A percentile compares a stretch with the other conserved stretches of the same genome.
phyloP scores from a whole-genome alignment of 306 rosid species.

The Sechiopsis laciniata region DNA sequence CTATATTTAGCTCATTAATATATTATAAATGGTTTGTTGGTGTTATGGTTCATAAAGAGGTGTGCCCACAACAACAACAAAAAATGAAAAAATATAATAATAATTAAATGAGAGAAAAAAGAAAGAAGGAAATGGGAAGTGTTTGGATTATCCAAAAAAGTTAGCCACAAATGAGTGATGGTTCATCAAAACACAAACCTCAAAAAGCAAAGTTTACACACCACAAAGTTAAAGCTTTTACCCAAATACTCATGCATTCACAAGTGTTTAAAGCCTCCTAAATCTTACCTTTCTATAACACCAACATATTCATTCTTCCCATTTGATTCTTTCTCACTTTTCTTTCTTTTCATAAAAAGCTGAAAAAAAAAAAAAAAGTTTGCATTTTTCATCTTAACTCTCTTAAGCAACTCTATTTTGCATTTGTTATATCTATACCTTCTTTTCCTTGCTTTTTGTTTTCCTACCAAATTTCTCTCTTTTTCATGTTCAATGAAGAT shows the following conservation, averaged over 20 bases:
- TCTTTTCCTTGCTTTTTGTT: conserved; percentile 4
- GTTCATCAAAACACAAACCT: conserved; percentile 10
- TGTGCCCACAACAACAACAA: neutral
- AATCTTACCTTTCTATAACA: neutral
- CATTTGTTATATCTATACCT: neutral
- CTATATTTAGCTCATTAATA: conserved; percentile 11
- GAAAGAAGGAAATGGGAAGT: neutral
- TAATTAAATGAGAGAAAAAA: neutral
- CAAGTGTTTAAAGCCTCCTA: neutral
- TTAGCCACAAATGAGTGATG: conserved; percentile 16
- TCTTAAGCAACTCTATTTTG: neutral
- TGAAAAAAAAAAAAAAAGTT: neutral
- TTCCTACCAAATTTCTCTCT: conserved; percentile 5
- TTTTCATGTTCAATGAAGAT: neutral
- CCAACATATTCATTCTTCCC: neutral
- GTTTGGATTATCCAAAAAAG: conserved; percentile 20
- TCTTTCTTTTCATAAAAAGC: conserved; percentile 11
- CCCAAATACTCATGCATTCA: too few relatives aligned
- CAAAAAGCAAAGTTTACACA: neutral
- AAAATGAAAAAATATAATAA: neutral
- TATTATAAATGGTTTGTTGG: neutral
- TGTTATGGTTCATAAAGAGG: conserved; percentile 11
- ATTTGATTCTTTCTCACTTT: neutral
- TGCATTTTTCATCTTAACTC: neutral
- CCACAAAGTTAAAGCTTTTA: too few relatives aligned